Evolutionary conservation across 805 yeast species (phyloP).

Genomic region (Candida endomychidarum): DNA sequence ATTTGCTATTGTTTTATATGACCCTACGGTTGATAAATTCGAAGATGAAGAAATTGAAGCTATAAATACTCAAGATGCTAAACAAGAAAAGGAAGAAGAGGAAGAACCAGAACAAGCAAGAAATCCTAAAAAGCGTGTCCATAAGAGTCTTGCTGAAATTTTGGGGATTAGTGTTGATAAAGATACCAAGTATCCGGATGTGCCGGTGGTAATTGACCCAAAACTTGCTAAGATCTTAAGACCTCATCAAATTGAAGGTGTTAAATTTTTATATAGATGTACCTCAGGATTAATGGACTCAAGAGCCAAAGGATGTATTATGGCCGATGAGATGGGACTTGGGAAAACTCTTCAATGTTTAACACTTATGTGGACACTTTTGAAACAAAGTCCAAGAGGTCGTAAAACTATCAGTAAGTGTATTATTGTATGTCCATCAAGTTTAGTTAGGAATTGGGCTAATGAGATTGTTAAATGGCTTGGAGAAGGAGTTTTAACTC

Average conservation of each 20-base stretch:
- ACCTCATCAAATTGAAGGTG: constrained; percentile 97
- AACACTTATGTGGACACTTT: constrained; percentile 86
- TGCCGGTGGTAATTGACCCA: constrained; percentile 96
- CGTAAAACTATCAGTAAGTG: constrained; percentile 82
- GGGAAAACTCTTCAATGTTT: constrained; percentile 92
- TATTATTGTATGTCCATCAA: constrained; percentile 92
- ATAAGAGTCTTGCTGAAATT: constrained; percentile 74
- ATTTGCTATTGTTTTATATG: constrained; percentile 90
- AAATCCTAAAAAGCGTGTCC: constrained; percentile 37
- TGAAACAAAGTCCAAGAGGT: constrained; percentile 86
- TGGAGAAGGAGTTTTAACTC: constrained; percentile 86
- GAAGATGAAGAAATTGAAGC: constrained; percentile 28
- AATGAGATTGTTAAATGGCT: constrained; percentile 94
- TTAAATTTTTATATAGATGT: constrained; percentile 84
- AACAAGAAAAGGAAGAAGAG: constrained; percentile 15
- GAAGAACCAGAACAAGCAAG: constrained; percentile 16
- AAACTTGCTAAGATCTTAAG: constrained; percentile 76
- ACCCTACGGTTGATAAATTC: constrained; percentile 81
- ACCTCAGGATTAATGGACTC: constrained; percentile 83
- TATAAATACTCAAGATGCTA: constrained; percentile 15
- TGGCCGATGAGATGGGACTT: constrained; percentile 98
- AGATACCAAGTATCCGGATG: constrained; percentile 68
- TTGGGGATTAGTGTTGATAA: constrained; percentile 65
- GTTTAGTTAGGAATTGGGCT: constrained; percentile 95
- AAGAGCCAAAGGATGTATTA: constrained; percentile 89